Percentiles rank a stretch among this genome's conserved stretches.
Conservation (phyloP, 139 green algal species). For the Chlorella vulgaris region DNA sequence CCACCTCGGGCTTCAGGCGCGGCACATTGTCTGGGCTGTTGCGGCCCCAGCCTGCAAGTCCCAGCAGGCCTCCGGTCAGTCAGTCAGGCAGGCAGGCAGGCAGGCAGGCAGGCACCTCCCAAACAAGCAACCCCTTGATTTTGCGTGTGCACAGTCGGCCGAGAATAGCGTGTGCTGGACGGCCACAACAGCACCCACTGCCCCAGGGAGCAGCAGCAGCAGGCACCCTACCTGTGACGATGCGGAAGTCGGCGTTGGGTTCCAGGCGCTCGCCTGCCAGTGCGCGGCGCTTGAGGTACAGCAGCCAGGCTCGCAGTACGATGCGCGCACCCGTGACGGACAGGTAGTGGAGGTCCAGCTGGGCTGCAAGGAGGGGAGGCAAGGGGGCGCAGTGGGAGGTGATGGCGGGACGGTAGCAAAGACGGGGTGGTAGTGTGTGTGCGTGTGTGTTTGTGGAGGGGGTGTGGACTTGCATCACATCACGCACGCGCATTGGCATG, state of each 20-base stretch:
- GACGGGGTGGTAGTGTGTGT: neutral
- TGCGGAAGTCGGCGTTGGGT: neutral
- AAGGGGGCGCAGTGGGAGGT: too few relatives aligned
- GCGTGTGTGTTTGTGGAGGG: too few relatives aligned
- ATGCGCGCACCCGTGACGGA: constrained; percentile 7
- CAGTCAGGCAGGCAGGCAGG: too few relatives aligned
- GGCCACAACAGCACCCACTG: too few relatives aligned
- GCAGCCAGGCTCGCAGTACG: constrained; percentile 44
- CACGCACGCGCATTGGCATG: too few relatives aligned
- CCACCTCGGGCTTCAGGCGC: constrained; percentile 32
- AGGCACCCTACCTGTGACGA: constrained; percentile 37
- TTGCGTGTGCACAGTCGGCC: too few relatives aligned
- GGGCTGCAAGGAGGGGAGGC: constrained; percentile 7
- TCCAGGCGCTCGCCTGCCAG: neutral
- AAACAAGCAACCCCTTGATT: too few relatives aligned
- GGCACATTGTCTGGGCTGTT: constrained; percentile 37
- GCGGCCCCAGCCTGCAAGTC: constrained; percentile 26
- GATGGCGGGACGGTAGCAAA: neutral
- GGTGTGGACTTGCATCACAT: too few relatives aligned
- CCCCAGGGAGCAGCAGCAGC: too few relatives aligned
- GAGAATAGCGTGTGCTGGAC: too few relatives aligned
- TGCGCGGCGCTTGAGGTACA: constrained; percentile 22
- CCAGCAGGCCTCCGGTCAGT: neutral
- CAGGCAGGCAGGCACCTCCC: too few relatives aligned
- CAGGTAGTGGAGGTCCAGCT: constrained; percentile 40